A percentile compares a stretch with the other conserved stretches of the same genome.
Evolutionary conservation across 495 filamentous ascomycete species (phyloP).

Genomic region (Talaromyces nanjingensis): DNA sequence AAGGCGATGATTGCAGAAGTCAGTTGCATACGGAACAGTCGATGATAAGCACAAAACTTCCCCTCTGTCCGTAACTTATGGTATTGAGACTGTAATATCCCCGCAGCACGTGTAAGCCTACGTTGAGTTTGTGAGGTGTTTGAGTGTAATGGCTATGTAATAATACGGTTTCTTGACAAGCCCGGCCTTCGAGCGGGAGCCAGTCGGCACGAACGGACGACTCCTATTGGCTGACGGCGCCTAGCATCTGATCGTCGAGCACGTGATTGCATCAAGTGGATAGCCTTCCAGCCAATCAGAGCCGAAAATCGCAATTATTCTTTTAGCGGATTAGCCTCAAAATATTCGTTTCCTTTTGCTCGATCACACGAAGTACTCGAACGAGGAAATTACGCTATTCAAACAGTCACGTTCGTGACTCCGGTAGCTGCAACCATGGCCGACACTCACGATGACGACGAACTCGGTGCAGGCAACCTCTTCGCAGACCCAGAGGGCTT

Average conservation of each 20-base stretch:
- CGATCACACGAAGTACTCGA: not conserved
- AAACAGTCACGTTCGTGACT: not conserved
- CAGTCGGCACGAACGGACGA: not conserved
- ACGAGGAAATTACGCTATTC: not conserved
- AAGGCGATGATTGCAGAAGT: not conserved
- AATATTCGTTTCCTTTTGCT: not conserved
- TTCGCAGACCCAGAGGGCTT: slow-evolving; percentile 76
- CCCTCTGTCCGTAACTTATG: not conserved
- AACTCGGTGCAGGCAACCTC: slow-evolving; percentile 39
- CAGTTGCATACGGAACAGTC: not conserved
- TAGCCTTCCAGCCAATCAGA: not conserved
- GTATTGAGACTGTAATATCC: not conserved
- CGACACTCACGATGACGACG: not conserved
- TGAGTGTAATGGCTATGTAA: not conserved
- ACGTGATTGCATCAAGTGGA: not conserved
- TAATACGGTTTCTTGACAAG: not conserved
- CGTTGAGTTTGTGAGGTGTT: not conserved
- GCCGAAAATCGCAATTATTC: not conserved
- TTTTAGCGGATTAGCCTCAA: not conserved
- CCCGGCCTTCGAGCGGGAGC: too few relatives aligned
- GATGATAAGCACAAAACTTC: slow-evolving; percentile 1
- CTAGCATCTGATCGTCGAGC: not conserved
- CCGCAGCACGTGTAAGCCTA: slow-evolving; percentile 6
- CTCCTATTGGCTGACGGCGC: not conserved
- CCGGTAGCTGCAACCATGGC: not conserved